Evolutionary conservation across 2,329 filamentous ascomycete genomes (phyloP), one percentile per base, ranked within the genome.

Genomic region (Epichloe baconii): DNA sequence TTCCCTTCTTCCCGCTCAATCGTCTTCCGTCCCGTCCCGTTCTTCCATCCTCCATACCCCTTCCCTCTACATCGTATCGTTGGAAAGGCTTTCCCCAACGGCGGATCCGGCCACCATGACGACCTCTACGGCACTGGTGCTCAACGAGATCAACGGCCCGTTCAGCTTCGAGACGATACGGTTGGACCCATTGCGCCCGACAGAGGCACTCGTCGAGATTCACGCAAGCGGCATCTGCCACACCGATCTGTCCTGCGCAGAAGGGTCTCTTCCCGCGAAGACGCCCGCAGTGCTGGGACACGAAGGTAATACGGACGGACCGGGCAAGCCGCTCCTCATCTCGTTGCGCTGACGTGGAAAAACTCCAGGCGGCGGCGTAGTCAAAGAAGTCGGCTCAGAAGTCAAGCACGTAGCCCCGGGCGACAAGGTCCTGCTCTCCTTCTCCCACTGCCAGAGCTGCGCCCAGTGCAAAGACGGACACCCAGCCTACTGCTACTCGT

Each of bases 201-300:
- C 35, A 6, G 43, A 50, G n/a, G 49, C 43, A 3, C 49, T 50
- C 11, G 49, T 41, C 11, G 35, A 46, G 21, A 50, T 46, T 4
- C 41, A 46, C 23, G 49, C 42, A 14, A 50, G 43, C 43, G 49
- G 48, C 35, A 17, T 50, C 42, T 50, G 48, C 23, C 48, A 50
- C 36, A 45, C 48, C 15, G 43, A 50, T n/a, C n/a, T 50, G 14
- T 40, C 43, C 15, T 41, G 21, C 19, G 43, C 49, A 8, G 4
- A 34, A n/a, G 49, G 49, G 6, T 36, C 41, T 12, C 21, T 50
- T 1, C 26, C 48, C 14, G 21, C 34, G 6, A 3, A 36, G 31
- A 10, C 26, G 14, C 48, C 48, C 17, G 48, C 48, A 17, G 48
- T 50, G 5, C 35, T 50, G 12, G 48, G 48, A 11, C 48, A 50